Evolutionary conservation across 495 filamentous ascomycete species (phyloP).

Genomic region (Podospora pseudoanserina): DNA sequence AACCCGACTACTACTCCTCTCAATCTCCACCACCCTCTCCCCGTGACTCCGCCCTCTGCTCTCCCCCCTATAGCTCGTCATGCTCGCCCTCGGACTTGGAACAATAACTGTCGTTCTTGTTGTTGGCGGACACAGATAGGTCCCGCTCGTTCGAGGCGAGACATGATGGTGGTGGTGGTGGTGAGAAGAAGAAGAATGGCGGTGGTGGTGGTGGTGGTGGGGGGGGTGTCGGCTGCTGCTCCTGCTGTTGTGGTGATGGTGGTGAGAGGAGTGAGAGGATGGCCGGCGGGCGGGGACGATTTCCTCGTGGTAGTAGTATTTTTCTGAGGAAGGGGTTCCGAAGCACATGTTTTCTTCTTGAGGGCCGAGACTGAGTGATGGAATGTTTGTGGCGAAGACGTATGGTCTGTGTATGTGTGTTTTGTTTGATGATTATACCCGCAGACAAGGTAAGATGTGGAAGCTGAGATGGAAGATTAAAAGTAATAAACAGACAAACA

Average conservation of each 20-base stretch:
- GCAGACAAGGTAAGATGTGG: background rate
- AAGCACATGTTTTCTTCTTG: conserved; percentile 40
- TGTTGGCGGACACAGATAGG: background rate
- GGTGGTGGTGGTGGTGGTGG: conserved; percentile 6
- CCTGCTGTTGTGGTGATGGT: conserved; percentile 30
- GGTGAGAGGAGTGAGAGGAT: conserved; percentile 30
- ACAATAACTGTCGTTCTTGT: conserved; percentile 9
- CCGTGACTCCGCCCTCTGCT: background rate
- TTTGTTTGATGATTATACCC: too few species aligned
- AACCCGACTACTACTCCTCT: conserved; percentile 15
- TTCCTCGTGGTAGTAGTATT: conserved; percentile 51
- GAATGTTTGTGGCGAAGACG: background rate
- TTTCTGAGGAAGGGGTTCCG: conserved; percentile 32
- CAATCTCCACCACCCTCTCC: conserved; percentile 11
- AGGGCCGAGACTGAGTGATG: background rate
- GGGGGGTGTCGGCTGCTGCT: conserved; percentile 18
- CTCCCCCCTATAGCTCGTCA: conserved; percentile 26
- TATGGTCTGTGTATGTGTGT: background rate
- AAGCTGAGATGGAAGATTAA: background rate
- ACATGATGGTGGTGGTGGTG: conserved; percentile 11
- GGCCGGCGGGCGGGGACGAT: conserved; percentile 39
- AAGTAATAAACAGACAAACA: background rate
- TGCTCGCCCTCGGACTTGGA: conserved; percentile 34
- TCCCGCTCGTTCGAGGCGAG: conserved; percentile 9
- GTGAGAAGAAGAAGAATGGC: conserved; percentile 7